These are phyloP conservation scores for Daedalea quercina DNA, from an alignment of 768 basidiomycete genomes.

Conservation along the genomic window DNA sequence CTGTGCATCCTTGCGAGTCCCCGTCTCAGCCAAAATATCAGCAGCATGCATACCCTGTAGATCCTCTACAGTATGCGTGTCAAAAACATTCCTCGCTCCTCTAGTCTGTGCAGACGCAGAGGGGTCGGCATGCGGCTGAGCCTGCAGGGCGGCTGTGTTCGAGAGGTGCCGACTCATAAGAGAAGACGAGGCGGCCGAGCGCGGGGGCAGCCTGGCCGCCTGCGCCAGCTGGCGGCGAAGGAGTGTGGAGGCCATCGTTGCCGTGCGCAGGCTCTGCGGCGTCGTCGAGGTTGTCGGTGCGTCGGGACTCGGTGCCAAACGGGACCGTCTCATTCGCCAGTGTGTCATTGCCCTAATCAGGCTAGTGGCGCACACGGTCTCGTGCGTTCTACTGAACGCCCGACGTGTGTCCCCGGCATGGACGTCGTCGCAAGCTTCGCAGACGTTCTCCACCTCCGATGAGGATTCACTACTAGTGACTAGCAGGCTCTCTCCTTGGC, in stretches of 20 bases:
- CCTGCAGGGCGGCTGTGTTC: conserved; percentile 28
- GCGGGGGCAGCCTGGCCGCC: conserved; percentile 29
- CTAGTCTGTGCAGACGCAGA: conserved; percentile 21
- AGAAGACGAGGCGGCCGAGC: conserved; percentile 21
- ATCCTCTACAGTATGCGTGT: conserved; percentile 78
- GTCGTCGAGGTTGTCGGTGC: conserved; percentile 19
- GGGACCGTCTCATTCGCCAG: conserved; percentile 23
- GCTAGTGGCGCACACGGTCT: conserved; percentile 15
- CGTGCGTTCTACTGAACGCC: neutral
- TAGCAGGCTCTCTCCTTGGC: neutral
- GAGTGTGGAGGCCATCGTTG: conserved; percentile 58
- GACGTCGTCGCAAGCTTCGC: neutral
- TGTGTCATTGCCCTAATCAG: conserved; percentile 5
- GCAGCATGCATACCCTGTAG: conserved; percentile 72
- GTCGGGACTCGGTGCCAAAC: conserved; percentile 21
- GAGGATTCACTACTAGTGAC: too few species aligned
- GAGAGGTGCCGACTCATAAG: conserved; percentile 30
- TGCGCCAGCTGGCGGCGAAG: conserved; percentile 51
- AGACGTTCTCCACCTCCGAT: too few species aligned
- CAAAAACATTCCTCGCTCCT: conserved; percentile 43
- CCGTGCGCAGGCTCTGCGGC: conserved; percentile 21
- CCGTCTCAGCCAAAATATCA: conserved; percentile 75
- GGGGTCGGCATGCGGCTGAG: conserved; percentile 19
- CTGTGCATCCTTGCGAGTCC: conserved; percentile 63
- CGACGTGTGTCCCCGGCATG: neutral